Evolutionary conservation across 768 basidiomycete species (phyloP).

Genomic region (Gloeostereum incarnatum): DNA sequence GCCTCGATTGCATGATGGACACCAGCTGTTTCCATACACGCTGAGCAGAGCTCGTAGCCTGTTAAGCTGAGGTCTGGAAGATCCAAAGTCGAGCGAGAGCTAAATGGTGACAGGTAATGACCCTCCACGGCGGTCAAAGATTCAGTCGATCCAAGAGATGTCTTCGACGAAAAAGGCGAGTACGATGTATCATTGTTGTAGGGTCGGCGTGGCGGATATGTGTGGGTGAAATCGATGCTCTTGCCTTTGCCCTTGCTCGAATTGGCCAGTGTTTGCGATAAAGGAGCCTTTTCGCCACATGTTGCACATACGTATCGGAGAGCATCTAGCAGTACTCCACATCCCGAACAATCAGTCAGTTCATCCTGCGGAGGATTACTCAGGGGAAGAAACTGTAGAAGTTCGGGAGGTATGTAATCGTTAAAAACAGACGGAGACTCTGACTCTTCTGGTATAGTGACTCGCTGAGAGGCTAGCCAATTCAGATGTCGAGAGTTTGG

Average conservation of each 20-base stretch:
- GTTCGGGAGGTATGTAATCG: slow-evolving; percentile 34
- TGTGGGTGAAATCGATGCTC: slow-evolving; percentile 16
- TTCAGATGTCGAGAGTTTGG: slow-evolving; percentile 59
- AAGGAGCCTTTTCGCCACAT: slow-evolving; percentile 71
- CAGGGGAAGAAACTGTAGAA: slow-evolving; percentile 40
- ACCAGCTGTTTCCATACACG: slow-evolving; percentile 72
- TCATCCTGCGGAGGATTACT: slow-evolving; percentile 44
- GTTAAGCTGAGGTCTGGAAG: slow-evolving; percentile 9
- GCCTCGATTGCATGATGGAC: slow-evolving; percentile 68
- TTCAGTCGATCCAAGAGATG: slow-evolving; percentile 17
- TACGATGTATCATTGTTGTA: slow-evolving; percentile 14
- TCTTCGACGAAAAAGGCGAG: slow-evolving; percentile 15
- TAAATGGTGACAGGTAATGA: too few relatives aligned
- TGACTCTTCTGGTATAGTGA: slow-evolving; percentile 15
- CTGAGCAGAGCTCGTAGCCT: slow-evolving; percentile 82
- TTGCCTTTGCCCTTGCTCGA: slow-evolving; percentile 43
- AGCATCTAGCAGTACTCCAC: slow-evolving; percentile 64
- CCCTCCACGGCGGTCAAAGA: too few relatives aligned
- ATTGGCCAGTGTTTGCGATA: slow-evolving; percentile 12
- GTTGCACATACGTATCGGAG: slow-evolving; percentile 86
- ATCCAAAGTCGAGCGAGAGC: slow-evolving; percentile 16
- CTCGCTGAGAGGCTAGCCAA: slow-evolving; percentile 54
- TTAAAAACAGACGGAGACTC: slow-evolving; percentile 15
- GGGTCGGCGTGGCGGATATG: slow-evolving; percentile 28
- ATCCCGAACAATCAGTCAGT: slow-evolving; percentile 78